These are phyloP conservation scores for Apiotrichum siamense DNA, from an alignment of 1,284 basidiomycete genomes.

Conservation along the genomic window DNA sequence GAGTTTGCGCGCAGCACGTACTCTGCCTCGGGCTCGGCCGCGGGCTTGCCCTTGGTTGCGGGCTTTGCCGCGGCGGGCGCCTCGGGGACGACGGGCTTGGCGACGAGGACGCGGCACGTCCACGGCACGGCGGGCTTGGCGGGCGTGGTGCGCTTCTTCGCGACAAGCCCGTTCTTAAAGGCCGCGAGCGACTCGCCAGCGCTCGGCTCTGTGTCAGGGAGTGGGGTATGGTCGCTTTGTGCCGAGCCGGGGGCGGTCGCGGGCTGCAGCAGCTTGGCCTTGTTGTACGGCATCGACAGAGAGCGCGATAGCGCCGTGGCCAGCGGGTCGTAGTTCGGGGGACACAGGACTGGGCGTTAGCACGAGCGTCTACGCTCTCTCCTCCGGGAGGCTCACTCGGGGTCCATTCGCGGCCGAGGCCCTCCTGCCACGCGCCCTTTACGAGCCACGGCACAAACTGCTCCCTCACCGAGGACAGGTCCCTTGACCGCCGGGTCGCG, in stretches of 20 bases:
- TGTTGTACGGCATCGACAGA: constrained; percentile 27
- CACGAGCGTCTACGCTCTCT: not conserved
- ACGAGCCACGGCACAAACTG: constrained; percentile 86
- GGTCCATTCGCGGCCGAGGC: constrained; percentile 36
- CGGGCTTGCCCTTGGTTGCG: constrained; percentile 15
- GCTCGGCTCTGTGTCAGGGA: constrained; percentile 5
- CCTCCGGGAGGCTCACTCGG: constrained; percentile 28
- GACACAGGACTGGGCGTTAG: constrained; percentile 37
- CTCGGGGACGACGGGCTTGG: constrained; percentile 12
- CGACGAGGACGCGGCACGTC: constrained; percentile 38
- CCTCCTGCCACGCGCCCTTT: constrained; percentile 63
- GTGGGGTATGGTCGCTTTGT: constrained; percentile 17
- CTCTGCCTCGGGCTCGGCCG: constrained; percentile 50
- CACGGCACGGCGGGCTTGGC: constrained; percentile 10
- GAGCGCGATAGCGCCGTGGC: constrained; percentile 43
- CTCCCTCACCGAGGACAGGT: constrained; percentile 71
- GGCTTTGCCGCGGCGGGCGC: not conserved
- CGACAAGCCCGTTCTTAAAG: constrained; percentile 7
- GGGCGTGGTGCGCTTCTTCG: not conserved
- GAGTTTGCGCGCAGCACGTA: constrained; percentile 73
- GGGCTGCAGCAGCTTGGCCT: constrained; percentile 12
- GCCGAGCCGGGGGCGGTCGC: constrained; percentile 15
- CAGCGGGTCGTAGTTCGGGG: constrained; percentile 40
- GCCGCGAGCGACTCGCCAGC: constrained; percentile 14
- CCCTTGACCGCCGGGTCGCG: constrained; percentile 54